A percentile compares a stretch with the other conserved stretches of the same genome.
These are phyloP conservation scores for Lentinus brumalis DNA, from an alignment of 768 basidiomycete species.

Conservation along the genomic window DNA sequence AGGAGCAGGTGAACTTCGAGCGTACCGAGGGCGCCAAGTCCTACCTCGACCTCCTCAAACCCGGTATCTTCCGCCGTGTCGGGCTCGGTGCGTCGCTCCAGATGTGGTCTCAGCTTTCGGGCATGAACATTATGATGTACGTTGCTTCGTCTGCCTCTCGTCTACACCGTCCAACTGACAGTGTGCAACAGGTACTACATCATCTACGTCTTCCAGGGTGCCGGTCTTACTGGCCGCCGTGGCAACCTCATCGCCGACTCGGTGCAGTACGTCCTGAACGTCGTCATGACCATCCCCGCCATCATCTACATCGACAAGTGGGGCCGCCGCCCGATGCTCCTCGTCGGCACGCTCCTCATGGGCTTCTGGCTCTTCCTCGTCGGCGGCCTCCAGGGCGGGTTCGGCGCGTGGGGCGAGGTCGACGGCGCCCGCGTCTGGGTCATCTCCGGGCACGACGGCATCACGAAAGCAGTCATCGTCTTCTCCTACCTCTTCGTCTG, in stretches of 20 bases:
- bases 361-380: constrained; percentile 78
- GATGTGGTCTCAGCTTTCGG: constrained; percentile 78
- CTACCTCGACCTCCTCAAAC: constrained; percentile 64
- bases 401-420: constrained; percentile 61
- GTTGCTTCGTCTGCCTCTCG: constrained; percentile 16
- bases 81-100: constrained; percentile 70
- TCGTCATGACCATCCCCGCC: constrained; percentile 45
- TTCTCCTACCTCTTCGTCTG: constrained; percentile 79
- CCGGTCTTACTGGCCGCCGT: constrained; percentile 75
- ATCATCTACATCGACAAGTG: constrained; percentile 73
- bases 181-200: constrained; percentile 47
- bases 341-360: constrained; percentile 67
- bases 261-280: constrained; percentile 54
- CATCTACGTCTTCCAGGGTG: constrained; percentile 75
- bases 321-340: constrained; percentile 78
- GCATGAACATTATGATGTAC: constrained; percentile 85
- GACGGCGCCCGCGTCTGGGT: constrained; percentile 54
- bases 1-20: constrained; percentile 57
- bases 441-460: constrained; percentile 52
- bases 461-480: constrained; percentile 73
- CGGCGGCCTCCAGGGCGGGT: constrained; percentile 70
- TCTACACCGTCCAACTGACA: background rate
- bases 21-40: constrained; percentile 72
- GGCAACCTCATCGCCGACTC: constrained; percentile 75
- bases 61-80: constrained; percentile 70